These are phyloP conservation scores for Vitis riparia DNA, from an alignment of 164 flowering plant species.

Conservation along the genomic window DNA sequence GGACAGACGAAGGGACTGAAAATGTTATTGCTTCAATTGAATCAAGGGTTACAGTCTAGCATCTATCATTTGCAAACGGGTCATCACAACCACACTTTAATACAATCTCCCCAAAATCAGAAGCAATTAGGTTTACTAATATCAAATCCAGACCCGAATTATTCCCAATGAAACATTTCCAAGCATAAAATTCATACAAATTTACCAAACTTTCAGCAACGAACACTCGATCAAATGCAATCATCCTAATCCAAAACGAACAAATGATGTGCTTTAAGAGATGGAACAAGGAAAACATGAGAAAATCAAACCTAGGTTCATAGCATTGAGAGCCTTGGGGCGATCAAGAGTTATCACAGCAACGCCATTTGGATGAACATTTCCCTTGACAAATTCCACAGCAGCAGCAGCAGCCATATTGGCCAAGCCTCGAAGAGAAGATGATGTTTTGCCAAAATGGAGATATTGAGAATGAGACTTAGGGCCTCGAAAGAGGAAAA, in stretches of 20 bases:
- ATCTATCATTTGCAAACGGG: no score
- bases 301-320: slow-evolving; percentile 64
- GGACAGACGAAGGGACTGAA: no score
- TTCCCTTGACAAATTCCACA: slow-evolving; percentile 82
- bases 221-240: no score
- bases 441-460: slow-evolving; percentile 1
- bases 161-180: no score
- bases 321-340: slow-evolving; percentile 94
- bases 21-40: no score
- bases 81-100: no score
- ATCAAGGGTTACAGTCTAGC: no score
- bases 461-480: slow-evolving; percentile 3
- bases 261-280: not conserved
- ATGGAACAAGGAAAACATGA: not conserved
- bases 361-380: slow-evolving; percentile 75
- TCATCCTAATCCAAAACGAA: not conserved
- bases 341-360: slow-evolving; percentile 95
- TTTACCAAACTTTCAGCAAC: no score
- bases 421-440: slow-evolving; percentile 33
- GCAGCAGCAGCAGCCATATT: slow-evolving; percentile 46
- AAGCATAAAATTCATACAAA: no score
- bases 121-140: no score
- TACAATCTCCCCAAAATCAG: no score
- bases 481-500: not conserved
- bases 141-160: no score